These are phyloP conservation scores for Pythium vanterpoolii DNA, from an alignment of 352 stramenopile genomes.

Conservation along the genomic window DNA sequence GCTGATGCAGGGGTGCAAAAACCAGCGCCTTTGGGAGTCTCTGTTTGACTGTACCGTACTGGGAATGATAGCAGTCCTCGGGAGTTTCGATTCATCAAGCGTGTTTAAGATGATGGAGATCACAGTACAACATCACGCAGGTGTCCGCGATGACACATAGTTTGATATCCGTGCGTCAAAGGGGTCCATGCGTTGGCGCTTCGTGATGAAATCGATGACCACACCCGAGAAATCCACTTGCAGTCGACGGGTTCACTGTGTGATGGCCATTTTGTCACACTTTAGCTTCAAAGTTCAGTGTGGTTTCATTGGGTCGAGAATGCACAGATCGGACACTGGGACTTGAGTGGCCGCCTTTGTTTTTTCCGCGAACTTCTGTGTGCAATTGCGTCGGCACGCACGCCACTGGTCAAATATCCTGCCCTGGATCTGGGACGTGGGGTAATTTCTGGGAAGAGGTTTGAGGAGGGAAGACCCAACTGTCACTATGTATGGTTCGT, in stretches of 20 bases:
- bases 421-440: constrained; percentile 8
- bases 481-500: not conserved
- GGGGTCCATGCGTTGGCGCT: not conserved
- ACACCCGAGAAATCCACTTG: not conserved
- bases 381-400: not conserved
- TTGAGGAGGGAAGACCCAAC: constrained; percentile 6
- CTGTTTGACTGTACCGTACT: no score
- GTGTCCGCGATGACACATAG: not conserved
- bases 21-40: no score
- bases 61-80: not conserved
- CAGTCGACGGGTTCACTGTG: no score
- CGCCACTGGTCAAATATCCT: not conserved
- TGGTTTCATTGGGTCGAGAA: not conserved
- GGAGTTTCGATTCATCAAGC: not conserved
- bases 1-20: no score
- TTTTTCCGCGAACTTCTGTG: not conserved
- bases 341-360: not conserved
- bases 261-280: not conserved
- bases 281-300: not conserved
- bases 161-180: not conserved
- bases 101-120: not conserved
- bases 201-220: not conserved
- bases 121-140: not conserved
- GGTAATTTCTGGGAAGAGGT: constrained; percentile 11
- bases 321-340: not conserved